Evolutionary conservation across 2,329 filamentous ascomycete species (phyloP), one percentile per base, ranked within the genome.

Genomic region (Fusarium camptoceras): DNA sequence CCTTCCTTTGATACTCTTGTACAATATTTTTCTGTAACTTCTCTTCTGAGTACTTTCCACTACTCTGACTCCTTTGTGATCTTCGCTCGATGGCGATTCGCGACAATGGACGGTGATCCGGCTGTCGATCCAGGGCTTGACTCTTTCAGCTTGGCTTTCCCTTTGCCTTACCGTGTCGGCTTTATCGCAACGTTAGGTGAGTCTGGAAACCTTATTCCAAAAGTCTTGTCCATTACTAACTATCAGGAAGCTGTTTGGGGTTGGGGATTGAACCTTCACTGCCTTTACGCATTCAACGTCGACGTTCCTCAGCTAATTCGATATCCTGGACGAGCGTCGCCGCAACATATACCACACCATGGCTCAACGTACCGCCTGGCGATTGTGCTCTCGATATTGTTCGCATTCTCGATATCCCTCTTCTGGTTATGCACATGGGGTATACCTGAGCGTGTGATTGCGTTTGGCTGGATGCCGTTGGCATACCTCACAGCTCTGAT

Each of bases 181-280:
- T 88, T 97, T 73, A 91, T 98, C 75, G 83, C 96, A 69, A 91
- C 97, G 55, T 83, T 97, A 70, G 95, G 94, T 97, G 85, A 70
- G 86, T 75, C 31, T 48, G 65, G 37, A 25, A 60, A 28, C 24
- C 27, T 11, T 53, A 25, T 41, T 10, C 11, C 42, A 22, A 47
- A 12, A 8, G 20, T 25, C 49, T n/a, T 25, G 28, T 72, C 47
- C 10, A 11, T 53, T 39, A 31, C 63, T 69, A 49, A 69, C 57
- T 41, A 37, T n/a, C 30, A 22, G 65, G 64, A 72, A 97, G 94
- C 93, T 73, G 91, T 97, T 76, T 98, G 95, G 95, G 94, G 93
- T 78, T 99, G 95, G 94, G 94, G 91, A 71, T 81, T 92, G 74
- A 98, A 98, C 83, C 88, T 98, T 42, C 94, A 98, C 78, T 94